Evolutionary conservation across 768 basidiomycete genomes (phyloP).

Genomic region (Podaxis sp.): DNA sequence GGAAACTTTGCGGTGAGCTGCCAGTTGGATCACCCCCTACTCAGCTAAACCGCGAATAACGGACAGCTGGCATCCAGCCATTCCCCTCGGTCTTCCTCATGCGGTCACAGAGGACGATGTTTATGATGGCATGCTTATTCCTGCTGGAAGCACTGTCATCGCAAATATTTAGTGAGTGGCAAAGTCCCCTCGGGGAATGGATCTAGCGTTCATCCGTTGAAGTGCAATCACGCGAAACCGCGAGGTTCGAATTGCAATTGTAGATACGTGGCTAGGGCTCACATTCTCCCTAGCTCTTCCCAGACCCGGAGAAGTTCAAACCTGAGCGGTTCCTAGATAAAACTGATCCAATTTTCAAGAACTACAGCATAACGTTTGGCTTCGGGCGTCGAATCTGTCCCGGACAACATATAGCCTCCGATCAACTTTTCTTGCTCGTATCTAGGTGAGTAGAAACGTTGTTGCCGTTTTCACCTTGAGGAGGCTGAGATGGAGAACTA

Average conservation of each 20-base stretch:
- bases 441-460: conserved; percentile 18
- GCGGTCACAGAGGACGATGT: conserved; percentile 33
- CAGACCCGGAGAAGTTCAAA: conserved; percentile 21
- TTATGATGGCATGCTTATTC: conserved; percentile 36
- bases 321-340: conserved; percentile 25
- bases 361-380: conserved; percentile 25
- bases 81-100: conserved; percentile 34
- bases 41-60: background rate
- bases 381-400: conserved; percentile 30
- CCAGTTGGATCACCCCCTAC: background rate
- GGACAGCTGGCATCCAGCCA: conserved; percentile 24
- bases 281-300: conserved; percentile 23
- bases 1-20: conserved; percentile 22
- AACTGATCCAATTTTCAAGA: conserved; percentile 22
- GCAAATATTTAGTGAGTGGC: conserved; percentile 25
- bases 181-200: background rate
- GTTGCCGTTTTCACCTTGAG: background rate
- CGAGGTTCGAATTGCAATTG: background rate
- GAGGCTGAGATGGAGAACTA: background rate
- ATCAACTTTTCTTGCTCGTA: conserved; percentile 24
- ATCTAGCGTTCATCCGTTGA: background rate
- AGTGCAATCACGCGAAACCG: background rate
- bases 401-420: conserved; percentile 26
- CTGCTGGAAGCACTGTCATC: conserved; percentile 29
- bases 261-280: conserved; percentile 17